Conservation (phyloP, 2,329 filamentous ascomycete genomes). For the Neofusicoccum umdonicola region DNA sequence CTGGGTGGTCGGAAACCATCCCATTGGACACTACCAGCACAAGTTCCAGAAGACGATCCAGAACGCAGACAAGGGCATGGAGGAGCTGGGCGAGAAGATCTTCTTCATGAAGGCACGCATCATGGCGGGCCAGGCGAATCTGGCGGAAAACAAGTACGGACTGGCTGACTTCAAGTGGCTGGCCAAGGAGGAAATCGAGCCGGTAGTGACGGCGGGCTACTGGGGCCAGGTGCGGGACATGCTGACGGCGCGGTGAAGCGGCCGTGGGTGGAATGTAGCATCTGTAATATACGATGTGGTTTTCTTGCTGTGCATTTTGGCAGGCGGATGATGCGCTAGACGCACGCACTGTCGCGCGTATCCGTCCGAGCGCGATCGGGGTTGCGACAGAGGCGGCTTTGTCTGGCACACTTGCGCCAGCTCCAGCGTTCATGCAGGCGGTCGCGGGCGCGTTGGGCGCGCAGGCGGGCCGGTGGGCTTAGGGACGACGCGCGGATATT, state of each 20-base stretch:
- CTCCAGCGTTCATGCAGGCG: neutral
- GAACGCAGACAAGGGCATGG: conserved; percentile 27
- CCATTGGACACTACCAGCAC: conserved; percentile 74
- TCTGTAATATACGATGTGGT: conserved; percentile 12
- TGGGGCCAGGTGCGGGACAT: conserved; percentile 77
- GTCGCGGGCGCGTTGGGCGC: neutral
- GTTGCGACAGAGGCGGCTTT: conserved; percentile 5
- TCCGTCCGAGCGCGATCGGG: conserved; percentile 6
- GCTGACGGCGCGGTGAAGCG: conserved; percentile 68
- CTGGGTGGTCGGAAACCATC: conserved; percentile 90
- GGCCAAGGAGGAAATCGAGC: conserved; percentile 79
- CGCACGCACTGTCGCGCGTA: conserved; percentile 8
- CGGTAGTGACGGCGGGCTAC: conserved; percentile 65
- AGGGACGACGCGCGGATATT: neutral
- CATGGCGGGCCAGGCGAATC: conserved; percentile 90
- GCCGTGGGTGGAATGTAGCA: neutral
- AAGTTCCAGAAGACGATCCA: conserved; percentile 46
- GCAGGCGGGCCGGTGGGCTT: neutral
- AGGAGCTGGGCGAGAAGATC: conserved; percentile 68
- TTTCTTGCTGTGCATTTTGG: conserved; percentile 6
- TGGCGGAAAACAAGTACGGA: conserved; percentile 68
- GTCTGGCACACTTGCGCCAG: neutral
- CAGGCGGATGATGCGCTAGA: neutral
- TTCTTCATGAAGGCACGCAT: conserved; percentile 98
- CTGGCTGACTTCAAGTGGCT: conserved; percentile 89